Evolutionary conservation across 1,284 basidiomycete genomes (phyloP).

Genomic region (Ceraceosorus guamensis): DNA sequence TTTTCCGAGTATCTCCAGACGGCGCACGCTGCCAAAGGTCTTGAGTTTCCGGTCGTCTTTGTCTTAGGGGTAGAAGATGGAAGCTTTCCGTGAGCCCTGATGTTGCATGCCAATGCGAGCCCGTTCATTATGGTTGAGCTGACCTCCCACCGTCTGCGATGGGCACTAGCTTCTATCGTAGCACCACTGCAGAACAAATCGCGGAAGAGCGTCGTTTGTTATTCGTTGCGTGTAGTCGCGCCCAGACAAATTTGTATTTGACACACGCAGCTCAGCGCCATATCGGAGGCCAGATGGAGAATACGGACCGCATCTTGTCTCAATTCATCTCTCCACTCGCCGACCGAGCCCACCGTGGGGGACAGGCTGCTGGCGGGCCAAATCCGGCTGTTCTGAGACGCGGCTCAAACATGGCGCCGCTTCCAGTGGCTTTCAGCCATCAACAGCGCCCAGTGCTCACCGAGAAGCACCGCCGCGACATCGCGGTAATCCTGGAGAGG

Average conservation of each 20-base stretch:
- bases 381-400: not conserved
- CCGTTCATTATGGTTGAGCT: no score
- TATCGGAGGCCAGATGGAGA: constrained; percentile 19
- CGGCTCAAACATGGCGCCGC: not conserved
- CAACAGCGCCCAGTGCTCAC: not conserved
- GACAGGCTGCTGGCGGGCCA: not conserved
- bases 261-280: constrained; percentile 44
- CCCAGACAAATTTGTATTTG: constrained; percentile 68
- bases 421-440: not conserved
- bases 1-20: no score
- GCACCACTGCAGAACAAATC: constrained; percentile 58
- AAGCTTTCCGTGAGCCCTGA: constrained; percentile 71
- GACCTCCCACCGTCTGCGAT: no score
- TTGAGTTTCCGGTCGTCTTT: constrained; percentile 84
- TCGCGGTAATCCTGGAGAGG: constrained; percentile 1
- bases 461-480: not conserved
- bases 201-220: constrained; percentile 77
- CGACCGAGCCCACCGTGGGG: constrained; percentile 1
- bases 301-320: not conserved
- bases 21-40: constrained; percentile 57
- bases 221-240: constrained; percentile 85
- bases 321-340: constrained; percentile 4
- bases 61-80: constrained; percentile 61
- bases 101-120: no score
- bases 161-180: constrained; percentile 68